Conservation (phyloP, 2,329 filamentous ascomycete species). For the Aphanoascus verrucosus region DNA sequence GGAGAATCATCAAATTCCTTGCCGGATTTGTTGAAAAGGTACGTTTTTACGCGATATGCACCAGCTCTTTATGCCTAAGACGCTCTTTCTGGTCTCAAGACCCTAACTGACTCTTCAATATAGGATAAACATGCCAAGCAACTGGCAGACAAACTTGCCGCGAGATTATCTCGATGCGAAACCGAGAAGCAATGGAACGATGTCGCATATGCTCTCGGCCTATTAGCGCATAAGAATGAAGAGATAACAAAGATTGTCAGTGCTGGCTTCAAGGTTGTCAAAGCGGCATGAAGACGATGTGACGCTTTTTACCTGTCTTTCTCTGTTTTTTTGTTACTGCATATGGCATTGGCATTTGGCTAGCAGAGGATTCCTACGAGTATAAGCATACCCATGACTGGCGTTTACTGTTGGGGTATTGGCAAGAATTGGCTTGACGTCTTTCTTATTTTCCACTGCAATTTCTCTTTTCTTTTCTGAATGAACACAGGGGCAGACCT, state of each 20-base stretch:
- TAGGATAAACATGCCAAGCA: slow-evolving; percentile 97
- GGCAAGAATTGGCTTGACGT: too few relatives aligned
- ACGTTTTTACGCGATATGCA: slow-evolving; percentile 22
- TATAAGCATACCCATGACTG: too few relatives aligned
- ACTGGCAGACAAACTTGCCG: slow-evolving; percentile 82
- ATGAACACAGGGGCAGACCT: too few relatives aligned
- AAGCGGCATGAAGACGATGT: slow-evolving; percentile 41
- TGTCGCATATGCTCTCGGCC: slow-evolving; percentile 79
- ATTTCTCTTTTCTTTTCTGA: too few relatives aligned
- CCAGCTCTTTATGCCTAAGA: background rate
- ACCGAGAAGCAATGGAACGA: slow-evolving; percentile 96
- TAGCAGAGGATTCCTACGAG: too few relatives aligned
- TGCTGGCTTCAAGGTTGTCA: slow-evolving; percentile 51
- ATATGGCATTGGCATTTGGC: background rate
- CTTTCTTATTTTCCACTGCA: too few relatives aligned
- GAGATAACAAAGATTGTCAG: slow-evolving; percentile 36
- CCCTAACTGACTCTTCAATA: background rate
- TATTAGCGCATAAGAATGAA: slow-evolving; percentile 62
- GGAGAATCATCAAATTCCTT: slow-evolving; percentile 80
- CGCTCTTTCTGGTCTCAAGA: background rate
- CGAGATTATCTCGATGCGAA: slow-evolving; percentile 72
- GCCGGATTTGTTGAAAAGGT: slow-evolving; percentile 97
- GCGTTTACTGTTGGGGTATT: too few relatives aligned
- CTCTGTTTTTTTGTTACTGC: background rate
- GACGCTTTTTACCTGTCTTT: background rate